phyloP scores from a whole-genome alignment of 805 yeast species.

The Wickerhamomyces sydowiorum region DNA sequence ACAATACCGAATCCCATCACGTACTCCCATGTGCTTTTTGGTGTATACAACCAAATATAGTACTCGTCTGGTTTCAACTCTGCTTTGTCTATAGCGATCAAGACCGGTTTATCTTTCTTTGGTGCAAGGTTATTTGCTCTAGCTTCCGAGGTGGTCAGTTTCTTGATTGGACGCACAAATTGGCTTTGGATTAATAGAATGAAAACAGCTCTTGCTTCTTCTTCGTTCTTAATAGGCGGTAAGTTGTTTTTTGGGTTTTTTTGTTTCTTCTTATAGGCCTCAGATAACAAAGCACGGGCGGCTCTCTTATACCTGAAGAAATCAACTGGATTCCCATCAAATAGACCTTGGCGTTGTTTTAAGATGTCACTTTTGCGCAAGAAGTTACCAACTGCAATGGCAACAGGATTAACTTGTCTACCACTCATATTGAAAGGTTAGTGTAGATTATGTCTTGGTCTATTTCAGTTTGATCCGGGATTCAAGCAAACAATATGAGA shows the following conservation, averaged over 20 bases:
- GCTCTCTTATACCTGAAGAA: conserved; percentile 87
- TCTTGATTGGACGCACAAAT: conserved; percentile 69
- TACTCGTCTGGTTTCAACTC: conserved; percentile 60
- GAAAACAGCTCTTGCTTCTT: conserved; percentile 57
- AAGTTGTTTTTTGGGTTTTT: conserved; percentile 38
- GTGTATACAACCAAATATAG: conserved; percentile 77
- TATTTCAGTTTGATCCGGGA: background rate
- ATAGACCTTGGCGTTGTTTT: conserved; percentile 78
- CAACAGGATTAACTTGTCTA: conserved; percentile 39
- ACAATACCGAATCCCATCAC: conserved; percentile 34
- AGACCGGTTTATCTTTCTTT: conserved; percentile 56
- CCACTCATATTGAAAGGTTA: conserved; percentile 2
- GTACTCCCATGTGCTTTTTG: conserved; percentile 47
- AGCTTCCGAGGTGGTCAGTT: conserved; percentile 64
- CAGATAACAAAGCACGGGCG: conserved; percentile 67
- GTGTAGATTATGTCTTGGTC: too few relatives aligned
- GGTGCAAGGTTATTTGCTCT: conserved; percentile 58
- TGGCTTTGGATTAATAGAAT: conserved; percentile 66
- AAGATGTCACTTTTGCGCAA: conserved; percentile 60
- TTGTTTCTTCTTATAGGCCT: conserved; percentile 56
- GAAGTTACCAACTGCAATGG: conserved; percentile 65
- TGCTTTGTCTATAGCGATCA: conserved; percentile 52
- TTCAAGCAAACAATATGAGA: too few relatives aligned
- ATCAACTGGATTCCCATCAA: conserved; percentile 64
- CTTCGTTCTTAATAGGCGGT: conserved; percentile 44